These are phyloP conservation scores for Penicillium paxilli DNA, from an alignment of 495 filamentous ascomycete genomes.

Conservation along the genomic window DNA sequence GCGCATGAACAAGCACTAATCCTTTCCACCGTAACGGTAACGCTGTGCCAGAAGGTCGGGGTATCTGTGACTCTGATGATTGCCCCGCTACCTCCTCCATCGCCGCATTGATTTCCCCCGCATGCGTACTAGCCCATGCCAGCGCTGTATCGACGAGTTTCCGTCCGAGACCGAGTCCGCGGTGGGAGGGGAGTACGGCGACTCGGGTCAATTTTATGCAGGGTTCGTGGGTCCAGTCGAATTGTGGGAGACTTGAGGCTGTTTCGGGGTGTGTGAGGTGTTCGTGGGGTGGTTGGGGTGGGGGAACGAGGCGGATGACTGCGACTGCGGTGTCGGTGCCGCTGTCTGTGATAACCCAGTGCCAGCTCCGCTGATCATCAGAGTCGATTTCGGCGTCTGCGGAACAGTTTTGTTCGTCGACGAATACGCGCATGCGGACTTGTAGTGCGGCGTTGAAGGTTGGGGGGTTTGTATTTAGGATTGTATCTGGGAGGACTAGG, in stretches of 20 bases:
- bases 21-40: slow-evolving; percentile 61
- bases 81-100: slow-evolving; percentile 33
- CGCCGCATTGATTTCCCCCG: slow-evolving; percentile 40
- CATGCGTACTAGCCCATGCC: slow-evolving; percentile 61
- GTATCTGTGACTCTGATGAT: too few relatives aligned
- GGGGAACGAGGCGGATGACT: slow-evolving; percentile 76
- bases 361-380: slow-evolving; percentile 75
- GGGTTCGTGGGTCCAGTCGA: slow-evolving; percentile 53
- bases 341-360: slow-evolving; percentile 71
- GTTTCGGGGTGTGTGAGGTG: slow-evolving; percentile 21
- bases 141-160: slow-evolving; percentile 63
- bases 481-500: slow-evolving; percentile 20
- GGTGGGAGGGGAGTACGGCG: slow-evolving; percentile 62
- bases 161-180: slow-evolving; percentile 61
- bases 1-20: slow-evolving; percentile 73
- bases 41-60: too few relatives aligned
- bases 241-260: slow-evolving; percentile 2
- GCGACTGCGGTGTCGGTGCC: slow-evolving; percentile 46
- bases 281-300: slow-evolving; percentile 65
- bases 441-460: slow-evolving; percentile 75
- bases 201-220: slow-evolving; percentile 79
- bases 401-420: slow-evolving; percentile 70
- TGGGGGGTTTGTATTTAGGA: slow-evolving; percentile 44
- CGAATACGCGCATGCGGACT: slow-evolving; percentile 76
- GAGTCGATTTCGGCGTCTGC: slow-evolving; percentile 71